Evolutionary conservation across 257 asterid genomes (phyloP), one percentile per base, ranked within the genome.

Genomic region (Penstemon eatonii): DNA sequence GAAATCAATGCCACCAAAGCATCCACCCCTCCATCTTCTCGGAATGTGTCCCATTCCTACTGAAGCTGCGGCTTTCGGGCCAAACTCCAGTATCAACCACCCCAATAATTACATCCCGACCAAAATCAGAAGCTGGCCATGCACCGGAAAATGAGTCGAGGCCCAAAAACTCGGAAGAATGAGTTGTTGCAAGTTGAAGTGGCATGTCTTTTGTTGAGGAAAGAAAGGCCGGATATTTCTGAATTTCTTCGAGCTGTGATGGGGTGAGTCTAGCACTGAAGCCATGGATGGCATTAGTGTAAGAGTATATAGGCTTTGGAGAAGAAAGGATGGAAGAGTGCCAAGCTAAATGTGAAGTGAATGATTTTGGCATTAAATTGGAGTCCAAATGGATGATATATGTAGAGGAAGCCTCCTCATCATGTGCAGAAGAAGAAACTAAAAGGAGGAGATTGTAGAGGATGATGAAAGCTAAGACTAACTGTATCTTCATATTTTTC

Each of bases 21-120:
- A 84, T 51, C 56, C 70, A 5, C 84, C 84, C 68, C 69, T 81
- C 86, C 89, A 80, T 53, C 82, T 73, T 7, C 80, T 41, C 1
- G 84, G 86, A 25, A 81, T 68, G 3, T 76, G 74, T 0, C 51
- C 39, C 78, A 84, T 62, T 62, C 86, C n/a, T n/a, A 12, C 18
- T 55, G 69, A 49, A 83, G 44, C 86, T 83, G 55, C 59, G 62
- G 68, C 86, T 83, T 68, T 84, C 89, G 0, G 89, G 84, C 86
- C 89, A 83, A 19, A 83, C 53, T 25, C 86, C 89, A 0, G 82
- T 60, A 57, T 83, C 89, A 42, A 84, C 72, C 51, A 80, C 47
- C 3, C 86, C 89, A 8, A 83, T 65, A 33, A 83, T 78, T 6
- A 83, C 76, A 60, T 83, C 82, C 44, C 65, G 70, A 1, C 86